Base-by-base conservation (phyloP, 2,329 filamentous ascomycete genomes). In the Orbilia javanica region DNA sequence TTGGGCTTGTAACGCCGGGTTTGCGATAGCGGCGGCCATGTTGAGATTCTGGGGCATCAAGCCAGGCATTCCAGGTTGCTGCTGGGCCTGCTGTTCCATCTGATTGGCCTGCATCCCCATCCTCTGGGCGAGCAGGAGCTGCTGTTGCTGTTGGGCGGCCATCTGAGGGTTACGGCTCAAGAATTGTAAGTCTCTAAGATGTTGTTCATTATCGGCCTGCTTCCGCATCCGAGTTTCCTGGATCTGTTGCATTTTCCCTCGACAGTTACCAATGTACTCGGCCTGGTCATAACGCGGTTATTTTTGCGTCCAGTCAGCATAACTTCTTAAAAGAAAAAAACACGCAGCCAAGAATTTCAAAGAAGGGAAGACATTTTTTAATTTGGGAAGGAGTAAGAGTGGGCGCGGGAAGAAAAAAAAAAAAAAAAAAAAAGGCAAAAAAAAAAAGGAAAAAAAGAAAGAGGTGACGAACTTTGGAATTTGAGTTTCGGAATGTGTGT, bases 181-280 rank as follows among this genome's bases (percentile, higher is more conserved):
- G 63, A 78, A 78, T 42, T 55, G 65, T 10, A 67, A 52, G n/a
- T 76, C 71, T 6, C 71, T 53, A 34, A 76, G 29, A n/a, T 60
- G 34, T 50, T 70, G 67, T 34, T 78, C 67, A 15, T 65, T 67
- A 27, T 78, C 64, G 42, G 62, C 67, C 25, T 70, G 62, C 13
- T 78, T 67, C 10, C 67, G 67, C 67, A 70, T 78, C 10, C 74
- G 34, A 10, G 74, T 78, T 42, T 78, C 74, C n/a, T 78, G 74
- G 29, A 78, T 78, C 46, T 78, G 74, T 34, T 70, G 62, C 74
- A 78, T 71, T 46, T 78, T 78, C 3, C 55, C 60, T 1, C 67
- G 60, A 25, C 74, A 78, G 2, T 31, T 25, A 18, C 67, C 74
- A 18, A 73, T 67, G 50, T 78, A 78, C 8, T 78, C 74, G 13